Evolutionary conservation across 768 basidiomycete genomes (phyloP), one percentile per base, ranked within the genome.

Genomic region (Pleurotus eryngii): DNA sequence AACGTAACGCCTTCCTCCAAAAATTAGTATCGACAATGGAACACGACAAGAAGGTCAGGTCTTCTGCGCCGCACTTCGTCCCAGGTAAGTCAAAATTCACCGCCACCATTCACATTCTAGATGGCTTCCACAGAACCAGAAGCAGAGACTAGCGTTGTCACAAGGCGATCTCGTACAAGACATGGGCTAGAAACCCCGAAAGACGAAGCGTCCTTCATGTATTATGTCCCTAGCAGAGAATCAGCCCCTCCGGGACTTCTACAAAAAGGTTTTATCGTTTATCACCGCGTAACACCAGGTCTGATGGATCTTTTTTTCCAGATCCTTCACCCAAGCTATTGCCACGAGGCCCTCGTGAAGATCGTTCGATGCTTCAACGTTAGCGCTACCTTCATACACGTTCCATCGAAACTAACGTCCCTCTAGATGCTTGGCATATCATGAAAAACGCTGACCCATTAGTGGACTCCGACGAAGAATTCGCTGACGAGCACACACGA

Each of bases 401-500:
- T 46, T 38, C n/a, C 39, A 43, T 57, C 26, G 57, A 46, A 57
- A 47, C 59, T 53, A 42, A 46, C 51, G 22, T 50, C 59, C 46
- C 55, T 57, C 18, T 72, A 92, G 90, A 91, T 57, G 88, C 89
- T 5, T 91, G 87, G 88, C 83, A 86, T 63, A 72, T 82, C 30
- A 78, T 84, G 26, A 77, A 77, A 39, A 81, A 79, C 24, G 76
- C 77, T 37, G 88, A 91, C 65, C 86, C 89, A 14, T 72, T 90
- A 14, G 74, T 71, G 11, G 87, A 89, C 71, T 90, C 89, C 11
- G 89, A 91, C 61, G 86, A 87, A 39, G 90, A 92, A 64, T 69
- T 76, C 56, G 74, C 77, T 55, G 86, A 90, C 58, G 83, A 88
- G 57, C 74, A 87, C 61, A 74, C 80, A 46, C 78, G 81, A 43